A percentile compares a stretch with the other conserved stretches of the same genome.
phyloP scores from a whole-genome alignment of 1,284 basidiomycete genomes.

The Rhodotorula sp. region DNA sequence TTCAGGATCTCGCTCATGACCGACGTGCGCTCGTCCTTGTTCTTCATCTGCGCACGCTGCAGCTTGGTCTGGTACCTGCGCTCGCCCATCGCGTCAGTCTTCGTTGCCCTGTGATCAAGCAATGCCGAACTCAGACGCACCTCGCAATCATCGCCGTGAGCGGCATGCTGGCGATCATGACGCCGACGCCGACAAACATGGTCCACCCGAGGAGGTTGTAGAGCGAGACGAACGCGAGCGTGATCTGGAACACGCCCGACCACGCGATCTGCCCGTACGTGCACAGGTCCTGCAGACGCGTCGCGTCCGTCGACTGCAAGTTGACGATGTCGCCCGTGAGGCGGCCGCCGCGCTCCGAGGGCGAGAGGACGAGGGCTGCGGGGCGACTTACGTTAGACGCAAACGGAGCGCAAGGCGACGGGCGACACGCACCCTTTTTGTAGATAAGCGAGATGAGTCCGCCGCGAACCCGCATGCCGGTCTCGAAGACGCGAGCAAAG shows the following conservation, averaged over 20 bases:
- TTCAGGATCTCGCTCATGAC: slow-evolving; percentile 70
- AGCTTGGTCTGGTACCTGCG: slow-evolving; percentile 66
- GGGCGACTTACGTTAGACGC: slow-evolving; percentile 44
- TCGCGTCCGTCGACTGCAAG: slow-evolving; percentile 77
- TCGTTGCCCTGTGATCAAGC: slow-evolving; percentile 30
- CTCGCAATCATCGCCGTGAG: slow-evolving; percentile 76
- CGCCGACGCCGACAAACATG: slow-evolving; percentile 75
- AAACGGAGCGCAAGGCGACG: neutral
- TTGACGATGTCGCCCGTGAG: slow-evolving; percentile 92
- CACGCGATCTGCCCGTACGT: slow-evolving; percentile 51
- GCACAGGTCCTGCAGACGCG: slow-evolving; percentile 83
- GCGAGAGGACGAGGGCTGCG: slow-evolving; percentile 74
- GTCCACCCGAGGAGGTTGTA: slow-evolving; percentile 62
- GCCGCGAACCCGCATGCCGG: slow-evolving; percentile 87
- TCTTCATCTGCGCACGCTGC: slow-evolving; percentile 89
- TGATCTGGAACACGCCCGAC: slow-evolving; percentile 62
- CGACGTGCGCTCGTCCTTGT: slow-evolving; percentile 60
- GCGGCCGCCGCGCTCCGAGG: slow-evolving; percentile 70
- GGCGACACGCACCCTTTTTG: slow-evolving; percentile 27
- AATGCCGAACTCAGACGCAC: slow-evolving; percentile 17
- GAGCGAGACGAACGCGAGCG: slow-evolving; percentile 83
- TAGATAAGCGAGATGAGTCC: slow-evolving; percentile 71
- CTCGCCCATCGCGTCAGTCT: slow-evolving; percentile 21
- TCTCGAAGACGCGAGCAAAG: slow-evolving; percentile 76
- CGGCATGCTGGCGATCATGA: slow-evolving; percentile 71